Conservation (phyloP, 2,329 filamentous ascomycete genomes). For the Didymella sp. region DNA sequence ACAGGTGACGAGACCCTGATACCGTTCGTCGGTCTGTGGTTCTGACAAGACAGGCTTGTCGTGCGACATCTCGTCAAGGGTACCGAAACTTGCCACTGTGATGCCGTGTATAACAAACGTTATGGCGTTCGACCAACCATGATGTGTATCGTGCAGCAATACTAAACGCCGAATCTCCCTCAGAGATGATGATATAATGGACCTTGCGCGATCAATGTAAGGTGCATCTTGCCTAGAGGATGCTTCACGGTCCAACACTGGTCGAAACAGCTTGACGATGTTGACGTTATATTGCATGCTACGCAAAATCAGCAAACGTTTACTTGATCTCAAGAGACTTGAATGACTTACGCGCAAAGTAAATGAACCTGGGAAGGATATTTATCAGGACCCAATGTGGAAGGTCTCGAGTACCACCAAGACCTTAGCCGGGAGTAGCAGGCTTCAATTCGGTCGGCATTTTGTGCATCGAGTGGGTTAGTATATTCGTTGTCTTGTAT, state of each 20-base stretch:
- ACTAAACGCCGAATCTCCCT: conserved; percentile 36
- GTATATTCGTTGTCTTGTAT: conserved; percentile 21
- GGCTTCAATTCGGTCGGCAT: conserved; percentile 29
- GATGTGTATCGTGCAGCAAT: conserved; percentile 31
- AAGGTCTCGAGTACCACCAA: conserved; percentile 33
- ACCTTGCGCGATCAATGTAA: conserved; percentile 29
- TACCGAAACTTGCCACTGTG: conserved; percentile 34
- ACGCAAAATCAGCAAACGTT: conserved; percentile 15
- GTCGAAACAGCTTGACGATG: conserved; percentile 36
- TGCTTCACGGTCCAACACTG: conserved; percentile 25
- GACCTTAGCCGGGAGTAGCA: conserved; percentile 31
- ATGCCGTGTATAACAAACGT: conserved; percentile 38
- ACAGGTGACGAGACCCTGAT: conserved; percentile 38
- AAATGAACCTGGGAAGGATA: conserved; percentile 36
- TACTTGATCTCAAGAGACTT: background rate
- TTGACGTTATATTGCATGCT: conserved; percentile 40
- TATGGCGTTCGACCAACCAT: conserved; percentile 38
- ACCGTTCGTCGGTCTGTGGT: conserved; percentile 27
- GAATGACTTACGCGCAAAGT: conserved; percentile 33
- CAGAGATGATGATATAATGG: conserved; percentile 24
- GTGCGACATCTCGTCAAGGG: conserved; percentile 35
- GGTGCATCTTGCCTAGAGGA: conserved; percentile 17
- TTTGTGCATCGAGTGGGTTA: conserved; percentile 13
- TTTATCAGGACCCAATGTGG: conserved; percentile 28
- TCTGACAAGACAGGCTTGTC: conserved; percentile 9